A percentile compares a stretch with the other conserved stretches of the same genome.
Conservation (phyloP, 148 eudicot species). For the Rhododendron kiyosumense region DNA sequence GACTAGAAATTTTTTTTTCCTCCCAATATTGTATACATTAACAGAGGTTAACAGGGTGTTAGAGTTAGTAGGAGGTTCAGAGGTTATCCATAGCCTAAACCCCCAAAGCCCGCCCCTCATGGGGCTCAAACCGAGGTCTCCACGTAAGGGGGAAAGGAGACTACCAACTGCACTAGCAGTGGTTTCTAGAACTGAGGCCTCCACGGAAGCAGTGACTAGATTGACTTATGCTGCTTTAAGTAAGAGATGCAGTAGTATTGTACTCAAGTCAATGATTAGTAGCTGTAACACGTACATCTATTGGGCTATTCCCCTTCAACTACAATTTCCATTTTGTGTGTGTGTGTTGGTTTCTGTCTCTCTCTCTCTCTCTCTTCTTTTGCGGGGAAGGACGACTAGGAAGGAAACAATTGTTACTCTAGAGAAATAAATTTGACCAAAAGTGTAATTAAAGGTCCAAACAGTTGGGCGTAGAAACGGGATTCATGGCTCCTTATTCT, state of each 20-base stretch:
- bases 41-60: too few relatives aligned
- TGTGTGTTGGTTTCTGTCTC: background rate
- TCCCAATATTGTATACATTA: too few relatives aligned
- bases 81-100: too few relatives aligned
- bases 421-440: background rate
- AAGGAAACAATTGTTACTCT: background rate
- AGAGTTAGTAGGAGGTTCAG: too few relatives aligned
- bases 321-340: background rate
- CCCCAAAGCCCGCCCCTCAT: too few relatives aligned
- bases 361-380: too few relatives aligned
- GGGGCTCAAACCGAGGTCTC: too few relatives aligned
- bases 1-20: too few relatives aligned
- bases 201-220: background rate
- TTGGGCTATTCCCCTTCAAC: background rate
- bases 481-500: too few relatives aligned
- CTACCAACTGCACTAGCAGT: too few relatives aligned
- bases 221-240: background rate
- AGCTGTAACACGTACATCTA: background rate
- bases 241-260: background rate
- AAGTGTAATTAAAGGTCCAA: background rate
- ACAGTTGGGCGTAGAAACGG: background rate
- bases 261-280: background rate
- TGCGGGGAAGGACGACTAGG: background rate
- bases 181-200: too few relatives aligned
- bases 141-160: too few relatives aligned